phyloP scores from a whole-genome alignment of 176 grass and related monocot species.

The Secale cereale region DNA sequence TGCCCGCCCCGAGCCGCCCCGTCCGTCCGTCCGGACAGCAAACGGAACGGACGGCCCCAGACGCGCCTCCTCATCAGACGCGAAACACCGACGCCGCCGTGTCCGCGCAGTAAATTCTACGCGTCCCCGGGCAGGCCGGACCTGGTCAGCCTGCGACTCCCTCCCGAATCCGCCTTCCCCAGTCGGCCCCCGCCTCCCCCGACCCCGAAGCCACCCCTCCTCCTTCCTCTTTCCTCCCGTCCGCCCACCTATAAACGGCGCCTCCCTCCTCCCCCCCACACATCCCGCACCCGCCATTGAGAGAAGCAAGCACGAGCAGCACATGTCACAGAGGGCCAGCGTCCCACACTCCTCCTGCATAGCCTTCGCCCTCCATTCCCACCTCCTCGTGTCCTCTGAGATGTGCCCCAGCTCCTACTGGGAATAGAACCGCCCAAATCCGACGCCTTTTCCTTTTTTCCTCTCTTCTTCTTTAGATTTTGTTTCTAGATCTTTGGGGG shows the following conservation, averaged over 20 bases:
- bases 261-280: neutral
- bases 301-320: constrained; percentile 35
- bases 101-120: neutral
- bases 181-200: neutral
- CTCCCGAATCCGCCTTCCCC: constrained; percentile 49
- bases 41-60: too few relatives aligned
- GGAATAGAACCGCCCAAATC: constrained; percentile 25
- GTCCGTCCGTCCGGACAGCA: too few relatives aligned
- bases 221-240: constrained; percentile 15
- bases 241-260: constrained; percentile 29
- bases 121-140: neutral
- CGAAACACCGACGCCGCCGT: neutral
- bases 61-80: too few relatives aligned
- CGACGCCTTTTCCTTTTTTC: neutral
- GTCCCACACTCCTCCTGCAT: constrained; percentile 80
- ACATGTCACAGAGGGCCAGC: constrained; percentile 85
- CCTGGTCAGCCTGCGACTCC: neutral
- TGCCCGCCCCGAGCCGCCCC: neutral
- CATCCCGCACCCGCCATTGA: neutral
- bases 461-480: neutral
- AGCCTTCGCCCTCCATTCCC: constrained; percentile 90
- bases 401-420: constrained; percentile 83
- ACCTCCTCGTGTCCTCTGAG: constrained; percentile 93
- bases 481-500: neutral
- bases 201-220: neutral